Evolutionary conservation across 176 grass and related monocot genomes (phyloP).

Genomic region (Eleusine coracana): DNA sequence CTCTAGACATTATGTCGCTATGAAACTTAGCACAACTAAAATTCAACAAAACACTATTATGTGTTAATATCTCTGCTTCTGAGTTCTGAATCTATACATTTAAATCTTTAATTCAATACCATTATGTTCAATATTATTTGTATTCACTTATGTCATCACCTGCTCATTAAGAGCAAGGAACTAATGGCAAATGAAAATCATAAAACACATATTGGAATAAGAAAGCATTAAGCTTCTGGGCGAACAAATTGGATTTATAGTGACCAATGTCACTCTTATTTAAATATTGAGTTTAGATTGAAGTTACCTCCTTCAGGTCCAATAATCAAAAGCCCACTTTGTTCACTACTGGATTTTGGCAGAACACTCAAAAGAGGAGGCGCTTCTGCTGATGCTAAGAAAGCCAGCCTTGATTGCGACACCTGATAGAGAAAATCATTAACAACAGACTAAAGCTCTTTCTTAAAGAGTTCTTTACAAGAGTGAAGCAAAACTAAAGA

Average conservation of each 20-base stretch:
- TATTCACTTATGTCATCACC: not conserved
- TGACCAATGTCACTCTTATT: not conserved
- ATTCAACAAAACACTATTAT: not conserved
- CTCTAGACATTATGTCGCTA: not conserved
- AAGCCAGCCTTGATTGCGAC: slow-evolving; percentile 64
- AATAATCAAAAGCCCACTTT: slow-evolving; percentile 78
- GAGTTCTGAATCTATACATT: not conserved
- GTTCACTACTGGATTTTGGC: slow-evolving; percentile 47
- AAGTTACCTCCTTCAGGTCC: slow-evolving; percentile 84
- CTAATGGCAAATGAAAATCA: not conserved
- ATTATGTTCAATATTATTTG: not conserved
- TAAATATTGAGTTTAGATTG: slow-evolving; percentile 6
- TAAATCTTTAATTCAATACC: not conserved
- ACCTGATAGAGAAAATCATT: slow-evolving; percentile 49
- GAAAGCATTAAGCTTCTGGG: not conserved
- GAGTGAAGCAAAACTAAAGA: too few species aligned
- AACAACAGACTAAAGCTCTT: not conserved
- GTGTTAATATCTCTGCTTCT: not conserved
- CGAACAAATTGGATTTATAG: not conserved
- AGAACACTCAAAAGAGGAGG: slow-evolving; percentile 70
- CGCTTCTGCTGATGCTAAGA: slow-evolving; percentile 87
- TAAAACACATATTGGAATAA: not conserved
- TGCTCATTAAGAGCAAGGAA: not conserved
- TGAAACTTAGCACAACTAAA: not conserved
- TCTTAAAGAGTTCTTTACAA: too few species aligned